Base-by-base conservation (phyloP, 2,329 filamentous ascomycete species). In the Lecanicillium sp. region DNA sequence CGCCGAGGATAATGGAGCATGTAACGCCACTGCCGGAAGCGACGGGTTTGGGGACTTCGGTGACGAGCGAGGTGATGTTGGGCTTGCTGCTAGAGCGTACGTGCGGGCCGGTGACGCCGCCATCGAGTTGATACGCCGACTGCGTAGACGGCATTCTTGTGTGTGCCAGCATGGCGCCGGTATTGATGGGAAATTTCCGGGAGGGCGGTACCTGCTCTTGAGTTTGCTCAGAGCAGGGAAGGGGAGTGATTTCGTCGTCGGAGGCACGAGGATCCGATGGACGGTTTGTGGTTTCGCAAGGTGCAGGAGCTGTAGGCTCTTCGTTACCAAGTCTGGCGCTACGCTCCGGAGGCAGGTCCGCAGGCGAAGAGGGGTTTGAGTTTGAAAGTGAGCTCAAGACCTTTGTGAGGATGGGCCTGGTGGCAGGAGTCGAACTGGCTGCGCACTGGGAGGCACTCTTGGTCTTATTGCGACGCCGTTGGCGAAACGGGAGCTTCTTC, bases 1-100 rank as follows among this genome's bases (percentile, higher is more conserved):
- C 87, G 19, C 84, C 84, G 29, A 92, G 66, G 19, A 82, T 65
- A 33, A 92, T 84, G 20, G 79, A 82, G 51, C 86, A 83, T 17
- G 72, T 73, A 17, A 92, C 72, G 32, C 85, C 85, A 57, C 84
- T 87, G 34, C 82, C 85, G 13, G 81, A 79, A 11, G 84, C 84
- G n/a, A 90, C 69, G 1, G 87, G 85, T 60, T 88, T 87, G n/a
- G 69, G 66, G 1, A 77, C 51, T 47, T 77, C 74, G 22, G 69
- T 64, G n/a, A 76, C 68, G 11, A 61, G 55, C 3, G 72, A 71
- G 44, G 61, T 72, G 45, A 74, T 59, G 25, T 66, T 61, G 40
- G 59, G 66, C 53, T 79, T 79, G 31, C 19, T 29, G 36, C 64
- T 60, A 4, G 66, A 67, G 27, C 70, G 68, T 14, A 65, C 64